These are phyloP conservation scores for Lipomyces oligophaga DNA, from an alignment of 805 yeast species.

Conservation along the genomic window DNA sequence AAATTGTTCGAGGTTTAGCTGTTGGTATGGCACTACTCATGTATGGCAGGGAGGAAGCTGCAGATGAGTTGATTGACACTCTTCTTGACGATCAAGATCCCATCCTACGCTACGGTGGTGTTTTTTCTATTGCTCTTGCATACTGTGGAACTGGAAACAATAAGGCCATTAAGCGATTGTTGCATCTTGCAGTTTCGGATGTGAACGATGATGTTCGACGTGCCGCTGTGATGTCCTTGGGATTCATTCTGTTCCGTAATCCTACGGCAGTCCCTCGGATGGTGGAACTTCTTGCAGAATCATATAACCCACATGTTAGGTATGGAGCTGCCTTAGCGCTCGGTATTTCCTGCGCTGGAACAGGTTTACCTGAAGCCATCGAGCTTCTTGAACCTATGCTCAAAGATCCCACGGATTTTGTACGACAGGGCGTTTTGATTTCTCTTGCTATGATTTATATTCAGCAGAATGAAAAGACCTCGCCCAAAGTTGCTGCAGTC, in stretches of 20 bases:
- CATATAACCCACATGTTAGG: slow-evolving; percentile 96
- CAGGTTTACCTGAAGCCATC: slow-evolving; percentile 80
- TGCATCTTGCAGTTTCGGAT: slow-evolving; percentile 94
- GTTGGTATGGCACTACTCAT: slow-evolving; percentile 82
- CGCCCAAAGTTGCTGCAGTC: slow-evolving; percentile 74
- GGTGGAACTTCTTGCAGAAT: slow-evolving; percentile 86
- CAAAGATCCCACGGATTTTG: slow-evolving; percentile 93
- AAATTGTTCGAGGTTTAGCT: slow-evolving; percentile 88
- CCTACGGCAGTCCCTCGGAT: slow-evolving; percentile 91
- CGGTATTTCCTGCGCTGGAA: slow-evolving; percentile 96
- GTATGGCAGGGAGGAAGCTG: slow-evolving; percentile 80
- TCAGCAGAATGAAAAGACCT: slow-evolving; percentile 77
- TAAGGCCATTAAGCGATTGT: slow-evolving; percentile 74
- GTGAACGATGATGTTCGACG: slow-evolving; percentile 95
- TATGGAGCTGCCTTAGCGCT: slow-evolving; percentile 97
- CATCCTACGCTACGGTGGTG: slow-evolving; percentile 91
- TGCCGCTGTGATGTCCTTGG: slow-evolving; percentile 87
- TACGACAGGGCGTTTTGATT: slow-evolving; percentile 94
- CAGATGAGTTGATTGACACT: slow-evolving; percentile 62
- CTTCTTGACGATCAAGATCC: slow-evolving; percentile 74
- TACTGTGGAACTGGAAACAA: slow-evolving; percentile 95
- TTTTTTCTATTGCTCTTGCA: slow-evolving; percentile 88
- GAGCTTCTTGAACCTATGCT: slow-evolving; percentile 90
- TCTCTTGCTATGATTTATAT: slow-evolving; percentile 88
- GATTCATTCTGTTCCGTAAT: slow-evolving; percentile 85